Base-by-base conservation (phyloP, 139 green algal species). In the Chlamydomonas schloesseri region DNA sequence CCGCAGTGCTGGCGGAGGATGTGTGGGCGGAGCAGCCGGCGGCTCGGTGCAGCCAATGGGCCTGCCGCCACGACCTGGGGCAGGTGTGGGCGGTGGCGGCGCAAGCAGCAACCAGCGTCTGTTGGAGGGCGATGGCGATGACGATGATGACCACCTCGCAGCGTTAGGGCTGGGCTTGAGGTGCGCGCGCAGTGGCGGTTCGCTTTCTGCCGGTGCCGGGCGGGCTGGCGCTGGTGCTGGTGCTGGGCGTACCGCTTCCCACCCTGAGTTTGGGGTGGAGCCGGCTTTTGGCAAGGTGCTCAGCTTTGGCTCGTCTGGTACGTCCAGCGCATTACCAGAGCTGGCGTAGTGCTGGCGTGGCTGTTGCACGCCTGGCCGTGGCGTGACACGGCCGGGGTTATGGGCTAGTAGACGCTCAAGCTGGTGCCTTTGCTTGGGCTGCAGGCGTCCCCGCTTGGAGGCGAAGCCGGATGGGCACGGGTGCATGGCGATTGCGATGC, bases 261-360 rank as follows among this genome's bases (percentile, higher is more conserved):
- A 53, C n/a, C 33, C n/a, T 0, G 73, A 24, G 23, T 67, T 67
- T 8, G 74, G 37, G 9, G 29, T 0, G 37, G 76, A 73, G 24
- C 36, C 33, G 24, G 47, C 23, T 1, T 60, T 75, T 15, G 60
- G 78, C 21, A 65, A 65, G 60, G 78, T 74, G 64, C 64, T 84
- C 18, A 84, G 78, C 64, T 73, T 84, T 26, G 78, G 78, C 23
- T 84, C 78, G 60, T 29, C 57, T 8, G 76, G 58, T 11, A 55
- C 78, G 24, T 74, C 37, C 23, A 84, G 78, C 46, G 64, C 24
- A 23, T 47, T 84, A 42, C 78, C 78, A 10, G 78, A 84, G 42
- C 42, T 84, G 62, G 78, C 78, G 34, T 84, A 42, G 67, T 10
- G 64, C n/a, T 36, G 29, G 29, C 29, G 21, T n/a, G 23, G 60